phyloP scores from a whole-genome alignment of 2,329 filamentous ascomycete species.

The Fusarium burgessii region DNA sequence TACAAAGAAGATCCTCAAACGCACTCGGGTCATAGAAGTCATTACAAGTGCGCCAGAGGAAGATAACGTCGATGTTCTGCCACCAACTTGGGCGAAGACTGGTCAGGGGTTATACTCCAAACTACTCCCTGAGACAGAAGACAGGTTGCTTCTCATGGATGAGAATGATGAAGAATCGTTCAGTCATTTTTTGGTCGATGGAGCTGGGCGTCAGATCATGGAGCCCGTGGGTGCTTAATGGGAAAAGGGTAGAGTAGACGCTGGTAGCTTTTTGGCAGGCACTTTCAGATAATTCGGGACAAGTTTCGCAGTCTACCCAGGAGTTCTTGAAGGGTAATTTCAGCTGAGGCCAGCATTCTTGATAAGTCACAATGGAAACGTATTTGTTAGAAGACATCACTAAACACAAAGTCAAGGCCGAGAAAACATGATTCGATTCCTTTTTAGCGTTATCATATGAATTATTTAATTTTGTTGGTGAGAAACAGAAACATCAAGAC shows the following conservation, averaged over 20 bases:
- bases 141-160: constrained; percentile 53
- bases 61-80: constrained; percentile 50
- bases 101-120: constrained; percentile 56
- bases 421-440: constrained; percentile 1
- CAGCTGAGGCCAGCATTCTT: not conserved
- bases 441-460: constrained; percentile 12
- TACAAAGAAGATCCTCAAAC: constrained; percentile 51
- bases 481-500: constrained; percentile 9
- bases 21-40: constrained; percentile 43
- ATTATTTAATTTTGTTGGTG: constrained; percentile 14
- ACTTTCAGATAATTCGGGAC: not conserved
- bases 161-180: constrained; percentile 58
- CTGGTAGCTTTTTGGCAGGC: not conserved
- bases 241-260: not conserved
- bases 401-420: not conserved
- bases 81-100: constrained; percentile 56
- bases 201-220: constrained; percentile 52
- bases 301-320: not conserved
- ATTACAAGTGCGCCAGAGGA: constrained; percentile 47
- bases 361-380: not conserved
- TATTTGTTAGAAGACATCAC: not conserved
- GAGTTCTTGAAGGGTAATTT: constrained; percentile 14
- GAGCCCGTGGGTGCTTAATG: constrained; percentile 47
- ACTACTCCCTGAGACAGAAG: constrained; percentile 54
- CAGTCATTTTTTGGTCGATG: constrained; percentile 58